phyloP scores from a whole-genome alignment of 2,329 filamentous ascomycete genomes.

The Magnaporthiopsis rhizophila region DNA sequence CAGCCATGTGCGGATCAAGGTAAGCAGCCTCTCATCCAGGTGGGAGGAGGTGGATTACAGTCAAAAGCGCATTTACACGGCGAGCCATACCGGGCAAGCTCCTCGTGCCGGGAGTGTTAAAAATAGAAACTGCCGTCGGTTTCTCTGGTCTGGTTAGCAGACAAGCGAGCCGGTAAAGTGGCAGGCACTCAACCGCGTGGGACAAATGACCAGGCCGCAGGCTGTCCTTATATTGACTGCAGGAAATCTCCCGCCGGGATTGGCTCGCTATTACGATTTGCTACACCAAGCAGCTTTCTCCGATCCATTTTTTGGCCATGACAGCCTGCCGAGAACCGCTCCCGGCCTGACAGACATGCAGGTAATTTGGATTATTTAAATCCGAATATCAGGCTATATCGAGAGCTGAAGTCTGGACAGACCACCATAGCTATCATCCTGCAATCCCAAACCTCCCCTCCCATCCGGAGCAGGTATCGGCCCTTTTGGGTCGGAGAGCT shows the following conservation, averaged over 20 bases:
- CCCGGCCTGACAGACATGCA: not conserved
- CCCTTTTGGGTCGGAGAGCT: too few species aligned
- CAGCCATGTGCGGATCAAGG: not conserved
- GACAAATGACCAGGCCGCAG: not conserved
- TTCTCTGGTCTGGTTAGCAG: not conserved
- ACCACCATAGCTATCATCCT: too few species aligned
- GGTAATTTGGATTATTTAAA: not conserved
- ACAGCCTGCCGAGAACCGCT: not conserved
- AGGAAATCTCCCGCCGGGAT: not conserved
- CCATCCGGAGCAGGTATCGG: too few species aligned
- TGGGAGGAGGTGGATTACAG: not conserved
- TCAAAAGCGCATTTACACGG: not conserved
- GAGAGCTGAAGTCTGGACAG: not conserved
- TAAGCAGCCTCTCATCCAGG: not conserved
- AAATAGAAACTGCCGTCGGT: not conserved
- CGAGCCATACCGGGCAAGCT: too few species aligned
- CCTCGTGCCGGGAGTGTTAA: not conserved
- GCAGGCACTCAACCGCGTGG: not conserved
- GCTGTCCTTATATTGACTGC: not conserved
- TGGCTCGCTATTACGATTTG: too few species aligned
- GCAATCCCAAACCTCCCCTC: too few species aligned
- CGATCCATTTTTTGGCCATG: too few species aligned
- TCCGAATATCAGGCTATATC: not conserved
- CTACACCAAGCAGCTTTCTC: too few species aligned
- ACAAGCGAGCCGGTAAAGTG: not conserved